Percentiles rank a stretch among this genome's conserved stretches.
These are phyloP conservation scores for Mortierella alpina DNA, from an alignment of 192 early-diverging fungal species.

Conservation along the genomic window DNA sequence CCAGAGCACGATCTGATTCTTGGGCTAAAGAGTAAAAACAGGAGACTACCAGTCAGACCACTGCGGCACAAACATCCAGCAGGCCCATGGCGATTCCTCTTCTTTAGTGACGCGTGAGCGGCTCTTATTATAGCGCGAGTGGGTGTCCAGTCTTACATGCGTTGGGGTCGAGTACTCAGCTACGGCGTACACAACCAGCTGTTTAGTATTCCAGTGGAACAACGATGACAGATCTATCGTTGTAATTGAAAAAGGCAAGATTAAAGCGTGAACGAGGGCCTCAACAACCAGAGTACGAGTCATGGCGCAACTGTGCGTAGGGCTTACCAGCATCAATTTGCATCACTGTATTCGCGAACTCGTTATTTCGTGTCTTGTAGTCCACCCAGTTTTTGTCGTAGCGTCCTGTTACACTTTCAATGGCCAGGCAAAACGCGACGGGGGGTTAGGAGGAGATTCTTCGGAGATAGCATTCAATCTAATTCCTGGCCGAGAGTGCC, in stretches of 20 bases:
- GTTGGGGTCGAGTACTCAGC: slow-evolving; percentile 79
- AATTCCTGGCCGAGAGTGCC: not conserved
- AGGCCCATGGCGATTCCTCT: too few relatives aligned
- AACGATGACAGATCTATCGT: slow-evolving; percentile 75
- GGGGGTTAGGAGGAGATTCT: not conserved
- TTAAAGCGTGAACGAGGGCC: not conserved
- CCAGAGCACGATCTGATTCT: slow-evolving; percentile 86
- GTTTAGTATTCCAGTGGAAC: slow-evolving; percentile 94
- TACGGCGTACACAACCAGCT: slow-evolving; percentile 83
- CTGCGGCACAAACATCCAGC: not conserved
- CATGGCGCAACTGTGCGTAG: not conserved
- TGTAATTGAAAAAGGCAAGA: not conserved
- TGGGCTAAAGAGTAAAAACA: slow-evolving; percentile 50
- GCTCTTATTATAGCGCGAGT: too few relatives aligned
- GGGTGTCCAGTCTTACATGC: slow-evolving; percentile 61
- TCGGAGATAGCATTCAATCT: not conserved
- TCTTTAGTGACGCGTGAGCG: too few relatives aligned
- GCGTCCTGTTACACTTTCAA: slow-evolving; percentile 54
- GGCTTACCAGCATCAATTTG: slow-evolving; percentile 75
- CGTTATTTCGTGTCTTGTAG: slow-evolving; percentile 63
- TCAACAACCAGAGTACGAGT: not conserved
- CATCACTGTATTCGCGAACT: slow-evolving; percentile 73
- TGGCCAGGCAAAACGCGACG: not conserved
- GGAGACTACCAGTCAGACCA: slow-evolving; percentile 4
- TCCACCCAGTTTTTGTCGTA: slow-evolving; percentile 65